phyloP scores from a whole-genome alignment of 2,329 filamentous ascomycete genomes.

The Hymenoscyphus fraxineus region DNA sequence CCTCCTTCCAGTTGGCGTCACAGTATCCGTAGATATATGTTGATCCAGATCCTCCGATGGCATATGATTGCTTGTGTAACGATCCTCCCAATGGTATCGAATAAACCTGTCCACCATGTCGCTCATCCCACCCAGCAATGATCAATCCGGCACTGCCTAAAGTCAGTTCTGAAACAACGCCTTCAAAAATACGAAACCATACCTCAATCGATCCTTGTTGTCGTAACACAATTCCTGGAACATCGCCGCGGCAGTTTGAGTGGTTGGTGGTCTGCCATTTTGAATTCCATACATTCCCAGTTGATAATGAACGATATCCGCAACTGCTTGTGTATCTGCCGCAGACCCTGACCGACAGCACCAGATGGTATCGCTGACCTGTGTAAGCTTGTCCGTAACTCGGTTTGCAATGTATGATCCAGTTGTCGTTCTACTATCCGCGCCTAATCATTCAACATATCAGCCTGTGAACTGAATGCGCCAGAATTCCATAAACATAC shows the following conservation, averaged over 20 bases:
- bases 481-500: constrained; percentile 40
- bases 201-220: constrained; percentile 94
- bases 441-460: constrained; percentile 49
- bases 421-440: constrained; percentile 95
- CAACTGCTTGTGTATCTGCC: constrained; percentile 95
- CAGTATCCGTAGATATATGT: constrained; percentile 99
- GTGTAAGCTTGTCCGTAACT: constrained; percentile 98
- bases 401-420: constrained; percentile 98
- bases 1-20: constrained; percentile 91
- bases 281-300: constrained; percentile 86
- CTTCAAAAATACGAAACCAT: constrained; percentile 36
- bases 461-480: constrained; percentile 10
- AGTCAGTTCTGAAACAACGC: constrained; percentile 22
- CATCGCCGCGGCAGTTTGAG: constrained; percentile 89
- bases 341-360: constrained; percentile 97
- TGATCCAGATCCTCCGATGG: constrained; percentile 93
- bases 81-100: constrained; percentile 95
- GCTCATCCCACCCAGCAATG: constrained; percentile 79
- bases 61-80: constrained; percentile 93
- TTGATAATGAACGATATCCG: constrained; percentile 97
- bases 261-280: constrained; percentile 87
- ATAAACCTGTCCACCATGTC: constrained; percentile 95
- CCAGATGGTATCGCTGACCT: constrained; percentile 99
- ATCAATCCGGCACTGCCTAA: constrained; percentile 11
- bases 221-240: constrained; percentile 98